phyloP scores from a whole-genome alignment of 2,329 filamentous ascomycete genomes.

The Eurotiales sp. region DNA sequence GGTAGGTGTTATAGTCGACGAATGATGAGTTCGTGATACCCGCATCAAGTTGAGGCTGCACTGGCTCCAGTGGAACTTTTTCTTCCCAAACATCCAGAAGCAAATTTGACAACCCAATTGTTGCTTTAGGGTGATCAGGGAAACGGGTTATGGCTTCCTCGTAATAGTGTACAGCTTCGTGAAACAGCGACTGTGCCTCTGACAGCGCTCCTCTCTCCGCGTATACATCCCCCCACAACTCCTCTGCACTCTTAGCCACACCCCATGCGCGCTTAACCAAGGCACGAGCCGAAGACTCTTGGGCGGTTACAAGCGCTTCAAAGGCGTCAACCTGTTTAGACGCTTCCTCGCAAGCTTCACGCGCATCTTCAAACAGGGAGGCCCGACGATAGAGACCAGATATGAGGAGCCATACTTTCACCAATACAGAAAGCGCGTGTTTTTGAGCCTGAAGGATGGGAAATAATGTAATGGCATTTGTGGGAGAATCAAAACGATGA shows the following conservation, averaged over 20 bases:
- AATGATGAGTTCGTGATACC: constrained; percentile 25
- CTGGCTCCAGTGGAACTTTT: constrained; percentile 37
- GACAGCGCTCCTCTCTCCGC: constrained; percentile 71
- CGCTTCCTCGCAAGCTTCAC: constrained; percentile 77
- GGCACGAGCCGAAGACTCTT: constrained; percentile 59
- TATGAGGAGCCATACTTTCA: constrained; percentile 87
- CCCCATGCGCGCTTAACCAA: constrained; percentile 70
- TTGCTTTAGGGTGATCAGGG: constrained; percentile 74
- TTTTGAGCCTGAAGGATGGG: constrained; percentile 50
- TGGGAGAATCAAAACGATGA: constrained; percentile 38
- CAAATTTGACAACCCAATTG: constrained; percentile 77
- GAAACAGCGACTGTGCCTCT: constrained; percentile 58
- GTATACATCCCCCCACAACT: constrained; percentile 79
- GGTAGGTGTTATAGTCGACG: not conserved
- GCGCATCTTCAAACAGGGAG: constrained; percentile 72
- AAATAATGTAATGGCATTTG: constrained; percentile 46
- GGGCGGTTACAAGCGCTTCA: constrained; percentile 62
- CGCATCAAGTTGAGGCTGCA: constrained; percentile 26
- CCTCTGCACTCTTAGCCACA: constrained; percentile 74
- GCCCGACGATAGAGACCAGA: constrained; percentile 83
- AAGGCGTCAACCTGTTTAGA: constrained; percentile 68
- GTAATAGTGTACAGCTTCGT: constrained; percentile 70
- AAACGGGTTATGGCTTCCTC: constrained; percentile 77
- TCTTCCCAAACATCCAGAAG: constrained; percentile 76
- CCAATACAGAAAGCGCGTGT: constrained; percentile 57